These are phyloP conservation scores for Calonectria henricotiae DNA, from an alignment of 2,329 filamentous ascomycete species.

Conservation along the genomic window DNA sequence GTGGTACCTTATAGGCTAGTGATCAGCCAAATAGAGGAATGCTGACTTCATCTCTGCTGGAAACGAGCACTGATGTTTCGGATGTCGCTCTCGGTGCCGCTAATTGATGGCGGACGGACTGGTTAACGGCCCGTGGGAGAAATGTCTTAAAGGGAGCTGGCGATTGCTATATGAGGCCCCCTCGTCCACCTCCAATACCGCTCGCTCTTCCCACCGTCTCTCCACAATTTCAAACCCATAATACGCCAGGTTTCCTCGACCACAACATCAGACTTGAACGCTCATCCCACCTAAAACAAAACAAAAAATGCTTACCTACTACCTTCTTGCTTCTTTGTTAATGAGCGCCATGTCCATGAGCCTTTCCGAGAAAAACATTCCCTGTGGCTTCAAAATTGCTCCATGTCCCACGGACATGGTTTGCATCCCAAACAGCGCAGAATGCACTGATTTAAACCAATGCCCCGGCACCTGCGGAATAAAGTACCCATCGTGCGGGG, in stretches of 20 bases:
- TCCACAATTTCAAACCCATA: neutral
- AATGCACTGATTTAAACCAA: neutral
- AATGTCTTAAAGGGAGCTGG: no score
- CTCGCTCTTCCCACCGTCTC: neutral
- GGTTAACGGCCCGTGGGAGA: neutral
- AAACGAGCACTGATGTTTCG: neutral
- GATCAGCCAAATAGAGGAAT: conserved; percentile 4
- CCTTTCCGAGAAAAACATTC: neutral
- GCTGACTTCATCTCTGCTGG: neutral
- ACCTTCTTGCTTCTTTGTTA: neutral
- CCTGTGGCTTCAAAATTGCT: neutral
- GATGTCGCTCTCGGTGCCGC: neutral
- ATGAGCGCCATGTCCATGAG: neutral
- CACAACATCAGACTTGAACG: neutral
- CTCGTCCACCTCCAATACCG: no score
- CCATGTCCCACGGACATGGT: neutral
- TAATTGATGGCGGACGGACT: neutral
- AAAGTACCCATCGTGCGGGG: neutral
- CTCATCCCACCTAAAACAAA: neutral
- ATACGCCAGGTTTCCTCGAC: neutral
- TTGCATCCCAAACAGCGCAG: neutral
- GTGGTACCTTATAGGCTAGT: neutral
- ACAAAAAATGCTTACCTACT: neutral
- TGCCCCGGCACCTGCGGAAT: conserved; percentile 9
- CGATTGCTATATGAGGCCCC: no score